A percentile compares a stretch with the other conserved stretches of the same genome.
phyloP scores from a whole-genome alignment of 768 basidiomycete species.

The Boletus rubescentipes region DNA sequence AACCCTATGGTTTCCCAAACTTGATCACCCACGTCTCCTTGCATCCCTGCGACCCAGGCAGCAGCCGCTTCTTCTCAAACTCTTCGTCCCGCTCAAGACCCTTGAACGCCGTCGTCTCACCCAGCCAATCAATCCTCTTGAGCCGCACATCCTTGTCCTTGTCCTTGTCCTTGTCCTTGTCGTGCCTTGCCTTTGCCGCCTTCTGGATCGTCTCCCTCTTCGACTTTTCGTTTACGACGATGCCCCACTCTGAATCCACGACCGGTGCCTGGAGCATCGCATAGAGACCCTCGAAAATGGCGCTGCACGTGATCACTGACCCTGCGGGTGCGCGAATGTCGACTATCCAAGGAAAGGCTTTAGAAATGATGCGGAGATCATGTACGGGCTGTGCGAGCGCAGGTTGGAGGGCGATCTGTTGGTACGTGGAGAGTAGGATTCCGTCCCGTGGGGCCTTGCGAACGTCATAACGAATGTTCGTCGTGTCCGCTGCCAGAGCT shows the following conservation, averaged over 20 bases:
- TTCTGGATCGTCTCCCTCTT: slow-evolving; percentile 45
- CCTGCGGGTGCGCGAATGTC: slow-evolving; percentile 43
- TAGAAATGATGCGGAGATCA: slow-evolving; percentile 53
- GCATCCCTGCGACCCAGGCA: slow-evolving; percentile 44
- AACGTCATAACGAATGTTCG: slow-evolving; percentile 50
- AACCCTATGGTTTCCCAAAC: slow-evolving; percentile 34
- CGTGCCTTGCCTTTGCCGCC: slow-evolving; percentile 49
- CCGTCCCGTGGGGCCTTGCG: slow-evolving; percentile 41
- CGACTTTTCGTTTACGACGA: slow-evolving; percentile 45
- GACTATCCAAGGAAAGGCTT: slow-evolving; percentile 64
- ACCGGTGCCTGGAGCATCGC: slow-evolving; percentile 51
- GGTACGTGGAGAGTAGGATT: slow-evolving; percentile 44
- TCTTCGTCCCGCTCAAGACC: slow-evolving; percentile 63
- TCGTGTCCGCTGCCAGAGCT: slow-evolving; percentile 50
- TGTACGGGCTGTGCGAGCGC: slow-evolving; percentile 37
- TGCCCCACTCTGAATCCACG: slow-evolving; percentile 67
- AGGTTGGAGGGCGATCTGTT: slow-evolving; percentile 35
- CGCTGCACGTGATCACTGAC: slow-evolving; percentile 44
- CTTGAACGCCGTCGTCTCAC: slow-evolving; percentile 55
- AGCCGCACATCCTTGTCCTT: slow-evolving; percentile 35
- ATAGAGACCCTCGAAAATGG: slow-evolving; percentile 56
- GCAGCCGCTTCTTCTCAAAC: slow-evolving; percentile 47
- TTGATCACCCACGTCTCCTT: slow-evolving; percentile 63
- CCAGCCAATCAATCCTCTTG: slow-evolving; percentile 65
- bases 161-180: slow-evolving; percentile 40